Evolutionary conservation across 2,329 filamentous ascomycete species (phyloP), one percentile per base, ranked within the genome.

Genomic region (Epichloe bromicola): DNA sequence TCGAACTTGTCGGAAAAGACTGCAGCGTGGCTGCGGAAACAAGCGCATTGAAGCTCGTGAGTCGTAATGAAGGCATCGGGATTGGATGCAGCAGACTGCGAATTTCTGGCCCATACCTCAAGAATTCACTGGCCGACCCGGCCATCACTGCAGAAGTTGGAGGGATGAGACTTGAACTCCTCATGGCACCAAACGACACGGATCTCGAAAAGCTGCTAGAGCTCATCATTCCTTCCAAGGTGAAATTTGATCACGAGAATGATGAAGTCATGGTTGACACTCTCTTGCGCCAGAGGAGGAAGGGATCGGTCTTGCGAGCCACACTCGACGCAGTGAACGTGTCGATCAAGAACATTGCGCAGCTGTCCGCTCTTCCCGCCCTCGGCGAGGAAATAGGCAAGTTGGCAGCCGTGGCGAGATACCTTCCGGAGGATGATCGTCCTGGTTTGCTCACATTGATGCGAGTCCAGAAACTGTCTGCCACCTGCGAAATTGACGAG

Each of bases 241-340:
- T 93, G 64, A 88, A 90, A 56, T 96, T 93, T 59, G 76, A 83
- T 56, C 84, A 91, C 54, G 81, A 83, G 45, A 86, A 94, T 54
- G 88, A 96, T 59, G 91, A 97, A 60, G 95, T 98, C 54, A 83
- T 98, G 74, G 79, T 98, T 20, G 91, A 97, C 59, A 96, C 88
- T 0, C 74, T 98, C 1, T 70, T 97, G 14, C 78, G 87, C 20
- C 93, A 98, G 65, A 76, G 93, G 53, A 79, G 84, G 49, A 91
- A 96, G 66, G 93, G 91, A 0, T 83, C 86, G 10, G 84, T 97
- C 6, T 70, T 96, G 33, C 82, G 88, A 46, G 65, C 86, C 5
- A 81, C 78, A 3, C 63, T 94, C 5, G 82, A 82, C 30, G 75
- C 76, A 30, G 66, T 89, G 17, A 80, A 82, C 48, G 69, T 83